These are phyloP conservation scores for Oligophagozyma castellii DNA, from an alignment of 1,139 yeast genomes.

Conservation along the genomic window DNA sequence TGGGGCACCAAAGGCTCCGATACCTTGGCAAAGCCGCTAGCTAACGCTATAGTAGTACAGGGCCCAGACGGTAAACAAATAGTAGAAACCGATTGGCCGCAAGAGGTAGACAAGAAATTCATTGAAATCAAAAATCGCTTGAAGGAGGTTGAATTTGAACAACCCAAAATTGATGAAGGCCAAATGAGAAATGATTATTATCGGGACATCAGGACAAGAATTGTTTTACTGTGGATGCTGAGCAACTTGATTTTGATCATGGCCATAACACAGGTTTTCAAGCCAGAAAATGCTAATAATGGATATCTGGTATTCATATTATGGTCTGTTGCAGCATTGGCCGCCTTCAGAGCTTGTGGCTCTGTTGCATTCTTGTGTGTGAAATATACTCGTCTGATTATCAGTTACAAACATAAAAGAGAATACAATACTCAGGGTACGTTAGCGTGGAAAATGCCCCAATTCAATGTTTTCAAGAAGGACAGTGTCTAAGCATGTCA, in stretches of 20 bases:
- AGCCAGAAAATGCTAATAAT: constrained; percentile 51
- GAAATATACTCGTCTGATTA: constrained; percentile 27
- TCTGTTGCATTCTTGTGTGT: constrained; percentile 52
- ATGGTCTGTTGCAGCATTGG: constrained; percentile 81
- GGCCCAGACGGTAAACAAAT: constrained; percentile 41
- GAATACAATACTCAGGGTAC: constrained; percentile 14
- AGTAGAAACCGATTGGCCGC: constrained; percentile 78
- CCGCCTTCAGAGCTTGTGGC: constrained; percentile 69
- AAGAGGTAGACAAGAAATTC: constrained; percentile 44
- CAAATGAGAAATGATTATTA: constrained; percentile 75
- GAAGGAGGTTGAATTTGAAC: constrained; percentile 36
- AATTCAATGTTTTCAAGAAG: constrained; percentile 7
- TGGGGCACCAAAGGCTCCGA: constrained; percentile 98
- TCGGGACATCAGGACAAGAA: constrained; percentile 84
- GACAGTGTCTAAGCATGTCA: constrained; percentile 1
- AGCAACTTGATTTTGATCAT: constrained; percentile 65
- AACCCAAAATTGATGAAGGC: constrained; percentile 24
- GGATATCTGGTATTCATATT: constrained; percentile 69
- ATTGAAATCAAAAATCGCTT: constrained; percentile 80
- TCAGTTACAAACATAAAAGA: constrained; percentile 28
- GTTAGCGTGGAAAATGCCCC: constrained; percentile 12
- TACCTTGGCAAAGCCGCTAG: constrained; percentile 50
- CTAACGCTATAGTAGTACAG: constrained; percentile 45
- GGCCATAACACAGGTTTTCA: constrained; percentile 75
- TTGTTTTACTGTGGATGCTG: constrained; percentile 85